Evolutionary conservation across 495 filamentous ascomycete genomes (phyloP).

Genomic region (Aspergillus sclerotiicarbonarius): DNA sequence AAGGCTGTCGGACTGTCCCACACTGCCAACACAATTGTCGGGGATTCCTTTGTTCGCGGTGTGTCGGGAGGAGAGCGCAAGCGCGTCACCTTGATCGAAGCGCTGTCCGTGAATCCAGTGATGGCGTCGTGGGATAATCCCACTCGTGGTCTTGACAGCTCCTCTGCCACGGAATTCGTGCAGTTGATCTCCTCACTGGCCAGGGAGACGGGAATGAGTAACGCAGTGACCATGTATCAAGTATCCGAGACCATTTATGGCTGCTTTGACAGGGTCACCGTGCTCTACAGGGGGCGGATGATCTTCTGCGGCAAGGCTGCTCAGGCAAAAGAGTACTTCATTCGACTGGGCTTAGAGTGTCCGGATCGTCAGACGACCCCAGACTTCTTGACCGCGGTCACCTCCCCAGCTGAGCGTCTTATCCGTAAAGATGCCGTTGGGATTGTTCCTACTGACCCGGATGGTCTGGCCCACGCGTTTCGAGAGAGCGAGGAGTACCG

Average conservation of each 20-base stretch:
- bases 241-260: conserved; percentile 80
- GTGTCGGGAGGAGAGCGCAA: conserved; percentile 66
- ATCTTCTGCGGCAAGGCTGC: conserved; percentile 73
- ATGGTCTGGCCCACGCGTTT: too few relatives aligned
- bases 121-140: conserved; percentile 82
- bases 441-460: too few relatives aligned
- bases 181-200: conserved; percentile 75
- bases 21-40: conserved; percentile 67
- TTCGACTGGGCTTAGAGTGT: conserved; percentile 73
- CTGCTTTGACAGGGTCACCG: conserved; percentile 80
- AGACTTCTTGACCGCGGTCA: conserved; percentile 81
- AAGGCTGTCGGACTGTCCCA: conserved; percentile 13
- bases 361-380: conserved; percentile 76
- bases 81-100: conserved; percentile 62
- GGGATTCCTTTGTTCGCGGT: conserved; percentile 64
- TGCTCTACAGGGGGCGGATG: conserved; percentile 75
- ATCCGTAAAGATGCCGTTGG: conserved; percentile 32
- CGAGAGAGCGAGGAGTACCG: too few relatives aligned
- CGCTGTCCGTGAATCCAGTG: conserved; percentile 69
- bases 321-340: conserved; percentile 74
- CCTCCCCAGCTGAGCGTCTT: conserved; percentile 63
- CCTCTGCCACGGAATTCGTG: conserved; percentile 68
- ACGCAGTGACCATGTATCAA: conserved; percentile 78
- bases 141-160: conserved; percentile 78
- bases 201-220: conserved; percentile 75